Conservation (phyloP, 2,329 filamentous ascomycete species). For the Venturia oleaginea region DNA sequence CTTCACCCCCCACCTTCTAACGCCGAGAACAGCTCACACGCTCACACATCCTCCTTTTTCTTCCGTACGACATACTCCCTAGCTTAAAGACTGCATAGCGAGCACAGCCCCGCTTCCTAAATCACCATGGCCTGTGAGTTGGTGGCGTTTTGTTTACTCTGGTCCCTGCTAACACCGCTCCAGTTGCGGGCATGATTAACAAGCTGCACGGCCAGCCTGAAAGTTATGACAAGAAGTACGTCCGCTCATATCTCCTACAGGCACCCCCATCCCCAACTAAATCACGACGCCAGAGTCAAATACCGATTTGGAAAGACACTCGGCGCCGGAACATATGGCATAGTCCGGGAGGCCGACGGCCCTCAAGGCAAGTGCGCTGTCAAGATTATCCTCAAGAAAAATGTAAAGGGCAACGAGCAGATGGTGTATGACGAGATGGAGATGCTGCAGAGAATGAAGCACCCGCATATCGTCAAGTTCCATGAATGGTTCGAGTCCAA, state of each 20-base stretch:
- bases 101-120: neutral
- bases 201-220: constrained; percentile 94
- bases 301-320: constrained; percentile 91
- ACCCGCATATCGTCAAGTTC: constrained; percentile 94
- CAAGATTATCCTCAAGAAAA: constrained; percentile 99
- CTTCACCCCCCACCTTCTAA: neutral
- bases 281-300: constrained; percentile 50
- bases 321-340: constrained; percentile 95
- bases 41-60: neutral
- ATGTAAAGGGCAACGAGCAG: constrained; percentile 93
- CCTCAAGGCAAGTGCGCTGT: constrained; percentile 80
- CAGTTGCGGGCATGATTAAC: constrained; percentile 38
- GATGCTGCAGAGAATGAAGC: constrained; percentile 82
- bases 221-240: constrained; percentile 96
- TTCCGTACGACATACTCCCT: neutral
- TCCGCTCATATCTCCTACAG: constrained; percentile 15
- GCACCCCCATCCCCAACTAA: constrained; percentile 7
- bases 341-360: constrained; percentile 89
- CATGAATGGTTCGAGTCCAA: constrained; percentile 99
- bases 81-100: neutral
- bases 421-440: constrained; percentile 98
- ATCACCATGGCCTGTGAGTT: neutral
- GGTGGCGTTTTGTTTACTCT: neutral
- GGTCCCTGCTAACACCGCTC: neutral
- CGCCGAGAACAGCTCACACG: neutral